Conservation (phyloP, 495 filamentous ascomycete genomes). For the Podospora appendiculata region DNA sequence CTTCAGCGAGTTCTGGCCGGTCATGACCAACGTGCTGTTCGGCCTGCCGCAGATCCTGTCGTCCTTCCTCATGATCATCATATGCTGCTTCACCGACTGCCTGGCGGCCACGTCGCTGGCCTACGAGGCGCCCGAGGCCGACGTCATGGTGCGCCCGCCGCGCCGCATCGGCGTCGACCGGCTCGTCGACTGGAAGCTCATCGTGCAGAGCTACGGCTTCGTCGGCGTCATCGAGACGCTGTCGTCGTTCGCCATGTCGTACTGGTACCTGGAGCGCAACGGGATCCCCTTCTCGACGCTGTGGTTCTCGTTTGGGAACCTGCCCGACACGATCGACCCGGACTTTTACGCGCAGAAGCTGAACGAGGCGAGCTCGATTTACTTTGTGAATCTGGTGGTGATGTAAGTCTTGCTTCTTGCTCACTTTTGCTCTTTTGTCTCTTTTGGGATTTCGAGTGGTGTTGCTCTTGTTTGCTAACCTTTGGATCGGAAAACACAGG, state of each 20-base stretch:
- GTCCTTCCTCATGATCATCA: constrained; percentile 64
- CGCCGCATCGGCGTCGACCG: constrained; percentile 52
- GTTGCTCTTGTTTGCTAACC: background rate
- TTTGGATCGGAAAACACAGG: constrained; percentile 17
- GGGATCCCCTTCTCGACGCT: constrained; percentile 50
- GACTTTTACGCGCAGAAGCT: constrained; percentile 40
- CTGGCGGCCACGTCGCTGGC: constrained; percentile 57
- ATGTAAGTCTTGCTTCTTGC: constrained; percentile 36
- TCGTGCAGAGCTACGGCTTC: constrained; percentile 56
- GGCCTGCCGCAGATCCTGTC: constrained; percentile 61
- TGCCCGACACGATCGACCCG: constrained; percentile 34
- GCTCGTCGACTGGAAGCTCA: constrained; percentile 57
- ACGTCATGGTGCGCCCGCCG: constrained; percentile 53
- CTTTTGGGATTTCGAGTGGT: no score
- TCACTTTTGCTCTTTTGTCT: background rate
- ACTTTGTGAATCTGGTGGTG: constrained; percentile 67
- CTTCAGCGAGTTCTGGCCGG: constrained; percentile 66
- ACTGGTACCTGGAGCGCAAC: constrained; percentile 52
- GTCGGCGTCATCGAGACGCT: constrained; percentile 54
- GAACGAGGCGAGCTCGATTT: constrained; percentile 56
- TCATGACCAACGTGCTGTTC: constrained; percentile 59
- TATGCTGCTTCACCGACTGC: constrained; percentile 64
- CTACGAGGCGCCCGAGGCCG: constrained; percentile 65
- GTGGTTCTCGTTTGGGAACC: constrained; percentile 52
- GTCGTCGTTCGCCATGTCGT: constrained; percentile 56